These are phyloP conservation scores for Aphanomyces cochlioides DNA, from an alignment of 352 stramenopile species.

Conservation along the genomic window DNA sequence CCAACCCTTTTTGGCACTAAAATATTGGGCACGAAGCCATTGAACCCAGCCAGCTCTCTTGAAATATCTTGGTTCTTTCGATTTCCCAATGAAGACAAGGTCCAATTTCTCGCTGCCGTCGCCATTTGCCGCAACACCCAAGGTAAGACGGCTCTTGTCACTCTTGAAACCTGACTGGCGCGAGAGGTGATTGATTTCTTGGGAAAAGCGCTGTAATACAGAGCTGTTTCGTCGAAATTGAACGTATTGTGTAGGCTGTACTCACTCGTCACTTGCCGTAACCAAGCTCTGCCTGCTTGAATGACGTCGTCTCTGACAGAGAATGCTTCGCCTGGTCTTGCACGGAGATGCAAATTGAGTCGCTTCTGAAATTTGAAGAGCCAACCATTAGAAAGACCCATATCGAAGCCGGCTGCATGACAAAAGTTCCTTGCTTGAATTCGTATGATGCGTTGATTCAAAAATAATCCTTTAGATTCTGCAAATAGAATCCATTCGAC, in stretches of 20 bases:
- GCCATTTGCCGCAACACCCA: slow-evolving; percentile 8
- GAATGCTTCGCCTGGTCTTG: neutral
- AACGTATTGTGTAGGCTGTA: neutral
- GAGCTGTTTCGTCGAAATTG: slow-evolving; percentile 8
- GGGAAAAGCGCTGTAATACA: neutral
- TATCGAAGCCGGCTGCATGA: too few relatives aligned
- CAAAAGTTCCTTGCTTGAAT: too few relatives aligned
- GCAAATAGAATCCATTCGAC: slow-evolving; percentile 13
- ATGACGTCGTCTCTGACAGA: neutral
- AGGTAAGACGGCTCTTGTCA: slow-evolving; percentile 21
- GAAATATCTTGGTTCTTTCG: slow-evolving; percentile 15
- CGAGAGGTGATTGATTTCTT: neutral
- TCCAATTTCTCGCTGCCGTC: slow-evolving; percentile 20
- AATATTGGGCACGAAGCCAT: slow-evolving; percentile 14
- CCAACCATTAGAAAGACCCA: neutral
- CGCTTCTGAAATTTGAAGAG: neutral
- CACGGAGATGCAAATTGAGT: neutral
- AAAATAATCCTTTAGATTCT: neutral
- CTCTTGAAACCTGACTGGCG: neutral
- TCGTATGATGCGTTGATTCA: too few relatives aligned
- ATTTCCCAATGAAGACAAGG: slow-evolving; percentile 6
- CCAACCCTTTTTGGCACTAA: slow-evolving; percentile 22
- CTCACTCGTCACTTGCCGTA: neutral
- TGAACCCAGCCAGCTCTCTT: neutral
- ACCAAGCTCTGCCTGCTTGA: neutral